Evolutionary conservation across 352 stramenopile genomes (phyloP), one percentile per base, ranked within the genome.

Genomic region (Globisporangium lucens): DNA sequence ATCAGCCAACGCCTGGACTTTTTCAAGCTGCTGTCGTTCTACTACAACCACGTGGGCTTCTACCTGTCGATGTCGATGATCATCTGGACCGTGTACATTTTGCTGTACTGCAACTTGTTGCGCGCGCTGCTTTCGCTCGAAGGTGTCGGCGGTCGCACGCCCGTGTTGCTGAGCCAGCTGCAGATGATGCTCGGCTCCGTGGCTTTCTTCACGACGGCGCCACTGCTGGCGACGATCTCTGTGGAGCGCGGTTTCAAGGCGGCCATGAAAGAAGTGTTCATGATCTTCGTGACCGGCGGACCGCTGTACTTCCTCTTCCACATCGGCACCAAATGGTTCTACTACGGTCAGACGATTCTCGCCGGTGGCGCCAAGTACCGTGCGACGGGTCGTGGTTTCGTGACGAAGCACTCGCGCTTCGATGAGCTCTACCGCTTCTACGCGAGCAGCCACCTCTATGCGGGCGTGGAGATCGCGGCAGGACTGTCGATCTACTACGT

Each of bases 231-330:
- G 6, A 99, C 97, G 7, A 96, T 99, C 67, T 98, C 96, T 52
- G 97, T 99, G 10, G 98, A 99, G 73, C 92, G 97, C 65, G 98
- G 98, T n/a, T 98, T 99, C 80, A 96, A 96, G 71, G 89, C 91
- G 13, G 97, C 96, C 56, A 62, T 97, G 55, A 97, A 89, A 63
- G 86, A 96, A 65, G 93, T 99, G 33, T 75, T 98, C 33, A 94
- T 98, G 75, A 97, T 99, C 49, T 95, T 99, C 61, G 86, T 98
- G 20, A 99, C 97, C 43, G 97, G 97, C 55, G 98, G 97, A 1
- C 98, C 98, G 53, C 82, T 99, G 22, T 99, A 99, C 82, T 99
- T 99, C 74, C 92, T 99, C 75, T 99, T 99, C 84, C 98, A 99
- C 78, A 99, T 99, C 67, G 97, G 98, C 70, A 99, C 97, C 24